phyloP scores from a whole-genome alignment of 345 rosid species.

The Euphorbia peplus region DNA sequence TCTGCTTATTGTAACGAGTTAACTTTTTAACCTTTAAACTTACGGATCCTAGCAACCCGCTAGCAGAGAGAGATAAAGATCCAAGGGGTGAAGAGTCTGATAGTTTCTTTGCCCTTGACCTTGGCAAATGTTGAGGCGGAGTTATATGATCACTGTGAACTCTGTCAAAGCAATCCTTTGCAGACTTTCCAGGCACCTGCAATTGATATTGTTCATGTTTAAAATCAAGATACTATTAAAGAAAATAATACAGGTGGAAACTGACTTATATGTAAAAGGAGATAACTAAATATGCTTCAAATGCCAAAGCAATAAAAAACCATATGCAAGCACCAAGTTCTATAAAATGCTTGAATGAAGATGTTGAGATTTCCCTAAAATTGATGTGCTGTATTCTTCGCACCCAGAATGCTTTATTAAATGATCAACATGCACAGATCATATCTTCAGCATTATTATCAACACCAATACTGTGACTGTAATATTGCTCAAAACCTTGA shows the following conservation, averaged over 20 bases:
- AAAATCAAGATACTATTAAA: neutral
- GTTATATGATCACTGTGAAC: slow-evolving; percentile 57
- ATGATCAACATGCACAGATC: neutral
- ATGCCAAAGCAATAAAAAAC: neutral
- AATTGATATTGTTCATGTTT: slow-evolving; percentile 13
- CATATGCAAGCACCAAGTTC: neutral
- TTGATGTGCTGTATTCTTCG: neutral
- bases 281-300: neutral
- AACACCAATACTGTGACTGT: neutral
- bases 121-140: slow-evolving; percentile 53
- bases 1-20: slow-evolving; percentile 27
- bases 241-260: neutral
- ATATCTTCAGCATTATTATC: neutral
- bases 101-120: slow-evolving; percentile 48
- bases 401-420: neutral
- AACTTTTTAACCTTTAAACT: slow-evolving; percentile 33
- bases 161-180: slow-evolving; percentile 78
- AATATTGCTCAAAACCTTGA: neutral
- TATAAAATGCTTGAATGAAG: neutral
- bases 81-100: slow-evolving; percentile 40
- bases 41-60: slow-evolving; percentile 54
- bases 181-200: slow-evolving; percentile 81
- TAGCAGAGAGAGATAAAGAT: slow-evolving; percentile 58
- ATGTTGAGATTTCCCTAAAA: neutral
- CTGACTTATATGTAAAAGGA: slow-evolving; percentile 7